Conservation (phyloP, 2,329 filamentous ascomycete genomes). For the Fusarium buharicum region DNA sequence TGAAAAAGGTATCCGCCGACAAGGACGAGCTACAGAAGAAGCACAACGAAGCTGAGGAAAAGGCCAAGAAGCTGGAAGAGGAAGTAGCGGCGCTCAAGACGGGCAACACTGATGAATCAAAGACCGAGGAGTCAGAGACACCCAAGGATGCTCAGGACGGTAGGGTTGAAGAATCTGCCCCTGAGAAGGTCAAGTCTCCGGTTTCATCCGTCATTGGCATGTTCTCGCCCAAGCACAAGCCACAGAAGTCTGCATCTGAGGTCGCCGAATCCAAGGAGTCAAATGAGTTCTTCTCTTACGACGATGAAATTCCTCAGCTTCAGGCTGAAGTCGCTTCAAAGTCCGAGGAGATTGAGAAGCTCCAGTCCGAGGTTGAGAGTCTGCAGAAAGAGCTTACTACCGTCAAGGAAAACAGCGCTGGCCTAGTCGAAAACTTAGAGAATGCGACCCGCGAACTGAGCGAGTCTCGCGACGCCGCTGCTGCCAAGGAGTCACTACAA, state of each 20-base stretch:
- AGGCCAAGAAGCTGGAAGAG: constrained; percentile 68
- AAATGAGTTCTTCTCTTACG: constrained; percentile 87
- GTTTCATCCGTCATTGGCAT: constrained; percentile 60
- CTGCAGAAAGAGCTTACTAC: constrained; percentile 77
- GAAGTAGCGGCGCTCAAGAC: constrained; percentile 66
- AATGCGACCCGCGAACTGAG: constrained; percentile 72
- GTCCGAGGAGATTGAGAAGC: constrained; percentile 73
- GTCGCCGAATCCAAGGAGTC: constrained; percentile 46
- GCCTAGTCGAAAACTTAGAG: constrained; percentile 75
- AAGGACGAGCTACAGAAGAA: constrained; percentile 83
- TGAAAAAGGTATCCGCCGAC: constrained; percentile 86
- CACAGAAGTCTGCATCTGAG: constrained; percentile 45
- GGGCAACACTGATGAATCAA: constrained; percentile 42
- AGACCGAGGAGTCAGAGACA: constrained; percentile 48
- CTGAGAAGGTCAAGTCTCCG: constrained; percentile 56
- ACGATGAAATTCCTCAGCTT: constrained; percentile 85
- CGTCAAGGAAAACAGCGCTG: constrained; percentile 74
- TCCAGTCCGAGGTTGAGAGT: constrained; percentile 74
- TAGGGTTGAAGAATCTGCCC: constrained; percentile 37
- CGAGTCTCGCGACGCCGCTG: constrained; percentile 55
- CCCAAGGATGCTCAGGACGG: constrained; percentile 46
- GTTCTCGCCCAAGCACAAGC: constrained; percentile 61
- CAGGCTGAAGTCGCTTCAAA: constrained; percentile 78
- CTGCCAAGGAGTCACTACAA: constrained; percentile 59
- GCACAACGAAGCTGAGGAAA: constrained; percentile 73